Percentiles rank a stretch among this genome's conserved stretches.
Evolutionary conservation across 495 filamentous ascomycete species (phyloP).

Genomic region (Sabuloglossum arenarium): DNA sequence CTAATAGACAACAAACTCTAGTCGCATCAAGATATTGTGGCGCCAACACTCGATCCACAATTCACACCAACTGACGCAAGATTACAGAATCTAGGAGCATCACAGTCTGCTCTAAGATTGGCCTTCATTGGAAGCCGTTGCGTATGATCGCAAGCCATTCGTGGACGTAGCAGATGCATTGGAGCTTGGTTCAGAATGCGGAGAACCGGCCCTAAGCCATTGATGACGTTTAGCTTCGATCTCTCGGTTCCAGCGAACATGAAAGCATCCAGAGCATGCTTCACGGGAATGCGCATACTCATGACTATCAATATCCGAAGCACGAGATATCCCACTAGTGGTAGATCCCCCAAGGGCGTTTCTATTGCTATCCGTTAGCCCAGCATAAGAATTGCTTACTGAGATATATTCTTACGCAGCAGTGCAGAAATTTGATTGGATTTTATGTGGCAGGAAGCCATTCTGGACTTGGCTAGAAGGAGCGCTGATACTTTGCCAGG

Average conservation of each 20-base stretch:
- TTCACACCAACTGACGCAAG: background rate
- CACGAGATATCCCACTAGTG: background rate
- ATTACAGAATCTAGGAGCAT: background rate
- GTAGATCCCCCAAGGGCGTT: background rate
- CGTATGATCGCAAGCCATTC: background rate
- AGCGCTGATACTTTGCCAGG: background rate
- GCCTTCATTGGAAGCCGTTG: background rate
- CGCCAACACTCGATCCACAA: background rate
- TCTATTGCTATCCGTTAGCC: background rate
- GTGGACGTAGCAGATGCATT: background rate
- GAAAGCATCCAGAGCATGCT: background rate
- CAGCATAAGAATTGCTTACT: background rate
- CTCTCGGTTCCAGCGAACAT: background rate
- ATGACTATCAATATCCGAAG: background rate
- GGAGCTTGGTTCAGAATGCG: background rate
- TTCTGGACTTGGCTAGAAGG: background rate
- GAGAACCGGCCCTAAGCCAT: conserved; percentile 1
- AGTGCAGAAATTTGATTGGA: background rate
- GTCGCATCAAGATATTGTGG: background rate
- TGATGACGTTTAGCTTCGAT: background rate
- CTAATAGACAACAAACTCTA: background rate
- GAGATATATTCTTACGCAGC: background rate
- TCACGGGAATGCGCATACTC: background rate
- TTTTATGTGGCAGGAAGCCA: background rate
- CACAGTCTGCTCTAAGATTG: background rate